Base-by-base conservation (phyloP, 176 grass and related monocot genomes). In the Melocanna baccifera region DNA sequence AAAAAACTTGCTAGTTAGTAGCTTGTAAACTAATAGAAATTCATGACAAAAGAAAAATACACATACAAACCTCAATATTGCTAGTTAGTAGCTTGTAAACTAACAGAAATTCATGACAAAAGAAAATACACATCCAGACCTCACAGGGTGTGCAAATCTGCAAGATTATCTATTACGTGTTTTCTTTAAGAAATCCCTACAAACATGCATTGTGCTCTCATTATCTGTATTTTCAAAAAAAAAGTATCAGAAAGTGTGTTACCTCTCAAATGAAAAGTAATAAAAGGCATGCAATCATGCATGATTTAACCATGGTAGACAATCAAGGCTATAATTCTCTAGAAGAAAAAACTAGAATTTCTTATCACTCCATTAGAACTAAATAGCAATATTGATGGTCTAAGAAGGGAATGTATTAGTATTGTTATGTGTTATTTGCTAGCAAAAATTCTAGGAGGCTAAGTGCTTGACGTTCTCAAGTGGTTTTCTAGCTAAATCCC, bases 181-280 rank as follows among this genome's bases (percentile, higher is more conserved):
- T 16, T 91, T 91, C 83, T 94, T 94, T 86, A 94, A 86, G 78
- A 84, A 94, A 65, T 94, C 91, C 62, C 86, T 94, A 63, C 91
- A 94, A 52, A 91, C 79, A 83, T 85, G 61, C 69, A 51, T 11
- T 20, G 48, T 74, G 45, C 76, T 82, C 46, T 61, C 71, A 78
- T 82, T 76, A 78, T 88, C 88, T 90, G 79, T 15, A 5, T 62
- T 53, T 82, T 63, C 58, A n/a, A n/a, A 32, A 84, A 11, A 85
- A 16, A 73, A 71, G 3, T 56, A 39, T 22, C 32, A 72, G 41
- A 77, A 25, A 6, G 22, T 48, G 12, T 71, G 52, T 70, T 69
- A 26, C 13, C 58, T n/a, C 43, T 28, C 19, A 42, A 36, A 81
- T 74, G 61, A 63, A 63, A 26, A 59, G 64, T 25, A 80, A 36